Evolutionary conservation across 352 stramenopile species (phyloP), one percentile per base, ranked within the genome.

Genomic region (Halophytophthora polymorphica): DNA sequence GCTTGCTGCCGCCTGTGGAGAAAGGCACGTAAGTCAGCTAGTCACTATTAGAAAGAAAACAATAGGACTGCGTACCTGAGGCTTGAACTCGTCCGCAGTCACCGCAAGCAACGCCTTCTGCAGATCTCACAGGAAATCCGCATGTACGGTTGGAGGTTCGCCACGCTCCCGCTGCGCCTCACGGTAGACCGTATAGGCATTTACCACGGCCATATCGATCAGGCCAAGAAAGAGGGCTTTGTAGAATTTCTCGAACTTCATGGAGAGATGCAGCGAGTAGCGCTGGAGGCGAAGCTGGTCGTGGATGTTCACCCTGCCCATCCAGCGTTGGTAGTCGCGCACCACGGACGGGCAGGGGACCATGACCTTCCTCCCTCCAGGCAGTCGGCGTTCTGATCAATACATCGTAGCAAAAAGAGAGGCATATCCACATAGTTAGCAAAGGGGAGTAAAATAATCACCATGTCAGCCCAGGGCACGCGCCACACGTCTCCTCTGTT

Each of bases 181-280:
- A 1, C 43, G 34, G 31, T 59, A 42, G 6, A 69, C 38, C 29
- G 65, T 54, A 49, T 52, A 70, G 0, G 33, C 34, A 35, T 70
- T 66, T 1, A 60, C 37, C 3, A 59, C 39, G 15, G 52, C 46
- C 42, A 65, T 62, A 29, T 66, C 61, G 0, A 66, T 33, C 10
- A 63, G n/a, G 0, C 48, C 56, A 14, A 70, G 25, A 25, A 70
- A 62, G 8, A 70, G 18, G 1, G 31, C 48, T 17, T 66, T 65
- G 48, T 62, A 57, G 43, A 62, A 65, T 23, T 61, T 65, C 2
- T 21, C 3, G 8, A 57, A 49, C 0, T 29, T 2, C 36, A 34
- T 31, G 17, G 38, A 42, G 1, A 53, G 35, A 42, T 65, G 61
- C 10, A 62, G 29, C 21, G 56, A 59, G 35, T 62, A 59, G 3